Conservation (phyloP, 2,329 filamentous ascomycete genomes). For the Colletotrichum lindemuthianum region DNA sequence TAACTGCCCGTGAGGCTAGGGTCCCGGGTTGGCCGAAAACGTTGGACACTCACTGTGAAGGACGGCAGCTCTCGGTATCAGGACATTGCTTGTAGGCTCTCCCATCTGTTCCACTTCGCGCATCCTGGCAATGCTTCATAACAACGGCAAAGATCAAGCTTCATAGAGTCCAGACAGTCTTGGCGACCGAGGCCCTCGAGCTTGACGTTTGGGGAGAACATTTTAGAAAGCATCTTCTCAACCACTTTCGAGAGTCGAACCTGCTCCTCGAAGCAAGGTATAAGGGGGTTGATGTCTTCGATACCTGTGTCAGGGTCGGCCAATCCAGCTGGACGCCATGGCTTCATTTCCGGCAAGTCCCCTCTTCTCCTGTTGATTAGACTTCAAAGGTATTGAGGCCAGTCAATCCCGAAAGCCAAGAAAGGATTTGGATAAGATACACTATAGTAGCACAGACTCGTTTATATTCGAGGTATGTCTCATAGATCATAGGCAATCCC, state of each 20-base stretch:
- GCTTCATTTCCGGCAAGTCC: conserved; percentile 38
- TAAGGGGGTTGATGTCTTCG: conserved; percentile 15
- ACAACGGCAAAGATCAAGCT: conserved; percentile 38
- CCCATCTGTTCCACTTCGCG: conserved; percentile 39
- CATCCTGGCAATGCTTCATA: conserved; percentile 36
- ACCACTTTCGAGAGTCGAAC: conserved; percentile 37
- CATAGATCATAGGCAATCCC: too few species aligned
- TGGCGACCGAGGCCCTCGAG: conserved; percentile 12
- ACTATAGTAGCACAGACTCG: too few species aligned
- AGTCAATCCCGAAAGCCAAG: background rate
- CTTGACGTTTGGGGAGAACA: conserved; percentile 25
- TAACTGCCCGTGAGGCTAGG: background rate
- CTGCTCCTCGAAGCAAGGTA: conserved; percentile 38
- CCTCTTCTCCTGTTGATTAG: background rate
- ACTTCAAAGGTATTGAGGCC: rapidly evolving
- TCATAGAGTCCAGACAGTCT: conserved; percentile 33
- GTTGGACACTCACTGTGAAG: conserved; percentile 36
- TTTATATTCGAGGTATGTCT: too few species aligned
- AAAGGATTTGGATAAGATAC: too few species aligned
- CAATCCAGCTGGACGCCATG: conserved; percentile 40
- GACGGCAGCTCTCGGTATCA: conserved; percentile 33
- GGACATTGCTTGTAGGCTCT: conserved; percentile 31
- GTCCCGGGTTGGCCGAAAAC: background rate
- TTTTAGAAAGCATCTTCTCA: conserved; percentile 37
- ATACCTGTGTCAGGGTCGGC: conserved; percentile 11